Conservation (phyloP, 306 rosid species). For the Lotus japonicus region DNA sequence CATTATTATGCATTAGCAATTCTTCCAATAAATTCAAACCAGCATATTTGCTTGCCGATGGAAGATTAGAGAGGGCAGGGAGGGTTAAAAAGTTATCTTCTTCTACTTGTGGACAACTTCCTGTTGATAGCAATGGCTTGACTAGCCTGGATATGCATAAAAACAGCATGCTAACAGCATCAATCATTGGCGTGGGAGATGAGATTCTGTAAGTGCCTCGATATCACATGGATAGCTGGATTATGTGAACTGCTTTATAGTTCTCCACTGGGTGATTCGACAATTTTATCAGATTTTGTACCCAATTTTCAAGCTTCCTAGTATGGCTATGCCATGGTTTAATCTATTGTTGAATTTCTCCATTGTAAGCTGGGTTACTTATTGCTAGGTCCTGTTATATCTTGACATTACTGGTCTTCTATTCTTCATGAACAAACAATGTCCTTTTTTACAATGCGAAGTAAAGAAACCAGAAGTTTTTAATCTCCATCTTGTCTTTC, state of each 20-base stretch:
- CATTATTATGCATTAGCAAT: constrained; percentile 46
- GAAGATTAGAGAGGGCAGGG: constrained; percentile 95
- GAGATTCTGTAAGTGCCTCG: constrained; percentile 84
- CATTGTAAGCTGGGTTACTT: background rate
- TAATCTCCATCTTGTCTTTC: background rate
- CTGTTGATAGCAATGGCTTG: constrained; percentile 55
- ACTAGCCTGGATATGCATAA: constrained; percentile 34
- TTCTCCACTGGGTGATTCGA: constrained; percentile 8
- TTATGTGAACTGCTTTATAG: background rate
- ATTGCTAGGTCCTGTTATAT: background rate
- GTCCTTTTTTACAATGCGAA: background rate
- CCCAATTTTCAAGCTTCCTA: background rate
- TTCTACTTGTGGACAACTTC: constrained; percentile 30
- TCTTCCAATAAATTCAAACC: constrained; percentile 62
- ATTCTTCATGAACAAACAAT: background rate
- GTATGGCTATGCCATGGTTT: background rate
- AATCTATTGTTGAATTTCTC: constrained; percentile 1
- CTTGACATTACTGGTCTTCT: background rate
- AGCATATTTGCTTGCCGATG: constrained; percentile 85
- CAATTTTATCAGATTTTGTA: background rate
- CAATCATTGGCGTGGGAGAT: constrained; percentile 82
- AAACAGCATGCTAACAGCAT: constrained; percentile 60
- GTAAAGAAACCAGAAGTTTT: background rate
- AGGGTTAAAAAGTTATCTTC: constrained; percentile 65
- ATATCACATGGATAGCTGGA: constrained; percentile 18